Conservation (phyloP, 2,329 filamentous ascomycete species). For the Arthrinium puccinioides region DNA sequence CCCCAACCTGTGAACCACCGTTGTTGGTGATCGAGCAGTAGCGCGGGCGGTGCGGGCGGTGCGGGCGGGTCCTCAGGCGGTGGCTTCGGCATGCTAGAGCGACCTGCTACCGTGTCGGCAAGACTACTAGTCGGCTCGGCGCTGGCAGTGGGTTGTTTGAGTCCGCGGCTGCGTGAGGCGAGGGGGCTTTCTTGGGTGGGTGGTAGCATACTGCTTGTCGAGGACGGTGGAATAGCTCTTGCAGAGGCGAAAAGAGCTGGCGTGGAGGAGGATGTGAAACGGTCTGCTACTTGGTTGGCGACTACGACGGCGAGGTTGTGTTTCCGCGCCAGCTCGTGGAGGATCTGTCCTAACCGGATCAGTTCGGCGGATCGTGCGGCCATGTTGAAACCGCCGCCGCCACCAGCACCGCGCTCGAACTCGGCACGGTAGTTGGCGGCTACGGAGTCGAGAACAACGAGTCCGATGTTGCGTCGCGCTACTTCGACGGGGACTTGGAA, state of each 20-base stretch:
- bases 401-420: conserved; percentile 57
- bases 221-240: conserved; percentile 1
- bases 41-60: conserved; percentile 41
- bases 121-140: conserved; percentile 32
- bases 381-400: conserved; percentile 49
- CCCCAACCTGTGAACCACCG: conserved; percentile 96
- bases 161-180: conserved; percentile 34
- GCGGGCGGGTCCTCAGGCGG: conserved; percentile 23
- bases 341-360: conserved; percentile 64
- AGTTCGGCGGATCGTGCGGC: conserved; percentile 72
- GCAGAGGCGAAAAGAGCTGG: conserved; percentile 5
- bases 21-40: conserved; percentile 83
- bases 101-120: conserved; percentile 19
- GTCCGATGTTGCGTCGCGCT: conserved; percentile 64
- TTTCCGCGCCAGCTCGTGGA: conserved; percentile 68
- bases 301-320: conserved; percentile 80
- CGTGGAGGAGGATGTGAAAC: conserved; percentile 42
- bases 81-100: conserved; percentile 26
- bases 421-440: conserved; percentile 95
- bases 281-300: conserved; percentile 91
- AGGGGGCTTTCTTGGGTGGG: conserved; percentile 40
- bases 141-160: conserved; percentile 19
- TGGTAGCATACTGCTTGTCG: not conserved
- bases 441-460: conserved; percentile 84
- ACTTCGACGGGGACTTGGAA: conserved; percentile 89